Evolutionary conservation across 495 filamentous ascomycete genomes (phyloP), one percentile per base, ranked within the genome.

Genomic region (Patellaria atrata): DNA sequence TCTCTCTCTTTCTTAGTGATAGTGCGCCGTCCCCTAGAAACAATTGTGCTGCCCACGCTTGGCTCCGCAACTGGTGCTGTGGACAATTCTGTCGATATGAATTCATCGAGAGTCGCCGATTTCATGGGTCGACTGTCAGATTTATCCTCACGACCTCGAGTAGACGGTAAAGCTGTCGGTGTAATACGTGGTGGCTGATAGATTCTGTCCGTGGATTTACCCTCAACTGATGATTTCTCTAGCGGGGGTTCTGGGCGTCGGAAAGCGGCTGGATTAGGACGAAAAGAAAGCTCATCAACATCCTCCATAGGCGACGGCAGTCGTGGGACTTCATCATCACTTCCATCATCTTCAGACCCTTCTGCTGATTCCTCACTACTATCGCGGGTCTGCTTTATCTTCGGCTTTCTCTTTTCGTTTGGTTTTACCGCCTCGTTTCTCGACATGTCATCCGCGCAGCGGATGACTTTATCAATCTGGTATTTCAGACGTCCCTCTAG

Each of bases 401-500:
- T 56, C 41, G 32, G 41, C 42, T 45, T 45, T 34, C 28, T 32
- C 16, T 28, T 27, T 1, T 30, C 19, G 5, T 28, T 16, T 8
- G 34, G 12, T 3, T 18, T 35, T 33, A 41, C 35, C 6, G 21
- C 27, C 2, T 33, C 27, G 13, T 38, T 43, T 15, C 55, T 43
- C 10, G 38, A 72, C 0, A 71, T 71, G 45, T 89, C 82, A 40
- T 86, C 80, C 27, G 82, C 83, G 0, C 82, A 80, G 36, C 81
- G 79, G 15, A 97, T 64, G 13, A 94, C 77, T 50, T 91, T 92
- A 55, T 79, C 73, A 12, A 89, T 93, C 51, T 70, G 68, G 61
- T 94, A 97, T 58, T 94, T 92, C 22, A 97, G 70, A 35, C 77
- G 77, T 26, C 71, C 68, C 53, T 97, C 89, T n/a, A 96, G 59